Evolutionary conservation across 495 filamentous ascomycete species (phyloP), one percentile per base, ranked within the genome.

Genomic region (Monascus purpureus): DNA sequence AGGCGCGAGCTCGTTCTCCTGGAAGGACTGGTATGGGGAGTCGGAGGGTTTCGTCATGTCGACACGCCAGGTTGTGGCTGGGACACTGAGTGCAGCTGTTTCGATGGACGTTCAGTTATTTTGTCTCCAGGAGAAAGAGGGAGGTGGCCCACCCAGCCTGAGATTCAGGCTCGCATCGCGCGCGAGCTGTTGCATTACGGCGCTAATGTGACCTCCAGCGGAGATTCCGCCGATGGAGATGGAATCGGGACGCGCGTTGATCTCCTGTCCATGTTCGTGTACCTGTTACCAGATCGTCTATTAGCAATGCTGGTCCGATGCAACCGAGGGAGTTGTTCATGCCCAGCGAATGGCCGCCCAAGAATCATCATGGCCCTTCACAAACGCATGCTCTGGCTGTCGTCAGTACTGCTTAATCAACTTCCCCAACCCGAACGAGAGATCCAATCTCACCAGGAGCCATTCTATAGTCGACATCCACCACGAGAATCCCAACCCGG

Each of bases 401-500:
- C 33, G 30, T 15, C 13, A 11, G 17, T 14, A 33, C n/a, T 7
- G 31, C n/a, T n/a, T n/a, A n/a, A n/a, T n/a, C n/a, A n/a, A n/a
- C n/a, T n/a, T n/a, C n/a, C n/a, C n/a, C n/a, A n/a, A n/a, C n/a
- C n/a, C n/a, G n/a, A n/a, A n/a, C n/a, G n/a, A n/a, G n/a, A n/a
- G 31, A 27, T 1, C 8, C 17, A 5, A n/a, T 17, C 46, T 33
- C 37, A 58, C 57, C 55, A 13, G 67, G 63, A 4, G 59, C 61
- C 3, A 60, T 56, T n/a, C 65, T 59, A 37, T 70, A 70, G 19
- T 56, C 55, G n/a, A 70, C 57, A 31, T 70, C 67, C 15, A 70
- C 45, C 8, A 63, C 50, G 2, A 47, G 52, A 13, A 51, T 34
- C 2, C 52, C 49, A 3, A 50, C 53, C 1, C 52, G 53, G 13